Base-by-base conservation (phyloP, 345 rosid species). In the Lepidium aucheri region DNA sequence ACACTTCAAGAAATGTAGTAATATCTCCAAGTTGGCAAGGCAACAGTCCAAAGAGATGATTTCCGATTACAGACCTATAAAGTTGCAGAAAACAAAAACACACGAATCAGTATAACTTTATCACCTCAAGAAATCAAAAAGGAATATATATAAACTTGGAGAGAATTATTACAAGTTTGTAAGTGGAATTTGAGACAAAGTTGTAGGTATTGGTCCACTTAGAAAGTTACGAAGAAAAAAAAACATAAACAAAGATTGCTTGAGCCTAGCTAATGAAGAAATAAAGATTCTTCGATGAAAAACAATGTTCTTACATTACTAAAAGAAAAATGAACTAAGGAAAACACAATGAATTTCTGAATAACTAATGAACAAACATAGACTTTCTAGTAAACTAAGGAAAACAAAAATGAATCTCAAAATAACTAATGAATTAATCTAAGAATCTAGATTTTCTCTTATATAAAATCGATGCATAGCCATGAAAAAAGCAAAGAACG, bases 141-240 rank as follows among this genome's bases (percentile, higher is more conserved):
- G n/a, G n/a, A n/a, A n/a, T n/a, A n/a, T n/a, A n/a, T n/a, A n/a
- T n/a, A n/a, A n/a, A n/a, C n/a, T n/a, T n/a, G n/a, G n/a, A n/a
- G n/a, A n/a, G n/a, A n/a, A n/a, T n/a, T 14, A 82, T 84, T 83
- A 91, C 96, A 88, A 3, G 50, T 0, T 75, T 8, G 52, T 47
- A 53, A 94, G 89, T 1, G 84, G 81, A 14, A 88, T 83, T 56
- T 24, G 73, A 51, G 80, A 68, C 54, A 94, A 70, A 14, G 74
- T 84, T 6, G 67, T 18, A 10, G 97, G 97, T 34, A 94, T 76
- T 16, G 89, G 24, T 70, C 99, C 99, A 65, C 8, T 83, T 53
- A 94, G 51, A 56, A 74, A 86, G 83, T 90, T 94, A 55, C 86
- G 86, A 8, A 72, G 41, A 38, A 94, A 82, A 74, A 85, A 38